Evolutionary conservation across 2,329 filamentous ascomycete species (phyloP).

Genomic region (Calonectria pseudoreteaudii): DNA sequence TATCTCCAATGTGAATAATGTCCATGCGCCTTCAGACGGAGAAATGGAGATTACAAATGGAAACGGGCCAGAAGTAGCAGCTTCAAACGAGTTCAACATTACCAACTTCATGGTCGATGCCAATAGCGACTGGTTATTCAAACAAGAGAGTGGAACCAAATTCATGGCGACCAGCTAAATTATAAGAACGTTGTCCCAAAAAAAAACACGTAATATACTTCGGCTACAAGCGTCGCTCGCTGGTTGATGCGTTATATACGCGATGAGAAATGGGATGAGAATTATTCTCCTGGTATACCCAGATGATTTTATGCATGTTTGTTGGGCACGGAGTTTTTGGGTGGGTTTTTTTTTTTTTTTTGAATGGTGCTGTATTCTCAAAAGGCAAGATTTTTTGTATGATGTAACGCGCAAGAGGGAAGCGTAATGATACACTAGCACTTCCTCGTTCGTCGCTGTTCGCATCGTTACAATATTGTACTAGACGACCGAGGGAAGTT

Average conservation of each 20-base stretch:
- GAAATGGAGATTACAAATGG: conserved; percentile 45
- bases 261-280: neutral
- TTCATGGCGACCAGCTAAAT: conserved; percentile 40
- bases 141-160: conserved; percentile 55
- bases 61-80: conserved; percentile 41
- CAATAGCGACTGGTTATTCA: conserved; percentile 80
- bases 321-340: conserved; percentile 15
- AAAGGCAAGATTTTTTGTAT: conserved; percentile 9
- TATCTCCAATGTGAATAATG: conserved; percentile 34
- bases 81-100: conserved; percentile 77
- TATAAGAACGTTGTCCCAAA: neutral
- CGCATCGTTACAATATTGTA: neutral
- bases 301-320: neutral
- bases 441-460: neutral
- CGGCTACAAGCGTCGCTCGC: neutral
- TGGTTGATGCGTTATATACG: neutral
- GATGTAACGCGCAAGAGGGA: neutral
- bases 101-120: conserved; percentile 83
- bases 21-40: conserved; percentile 34
- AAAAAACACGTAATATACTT: neutral
- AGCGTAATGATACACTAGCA: neutral
- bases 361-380: neutral
- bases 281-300: conserved; percentile 18
- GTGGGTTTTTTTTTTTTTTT: no score
- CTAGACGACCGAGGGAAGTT: neutral